These are phyloP conservation scores for Ophiostoma sp. DNA, from an alignment of 2,329 filamentous ascomycete genomes.

Conservation along the genomic window DNA sequence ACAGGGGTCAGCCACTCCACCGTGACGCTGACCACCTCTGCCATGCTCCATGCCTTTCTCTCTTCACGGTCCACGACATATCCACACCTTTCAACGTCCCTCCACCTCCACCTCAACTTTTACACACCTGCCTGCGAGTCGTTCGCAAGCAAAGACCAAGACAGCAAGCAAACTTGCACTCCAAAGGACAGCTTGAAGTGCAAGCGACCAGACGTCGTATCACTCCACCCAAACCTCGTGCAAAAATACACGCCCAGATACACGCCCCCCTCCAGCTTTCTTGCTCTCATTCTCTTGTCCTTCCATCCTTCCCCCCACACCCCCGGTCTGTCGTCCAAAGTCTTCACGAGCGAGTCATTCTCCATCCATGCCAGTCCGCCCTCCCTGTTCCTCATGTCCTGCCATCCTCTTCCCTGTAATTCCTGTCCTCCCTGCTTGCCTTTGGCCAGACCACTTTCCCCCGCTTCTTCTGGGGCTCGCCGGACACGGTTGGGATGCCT, in stretches of 20 bases:
- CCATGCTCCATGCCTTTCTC: neutral
- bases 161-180: neutral
- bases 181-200: neutral
- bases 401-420: neutral
- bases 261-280: neutral
- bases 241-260: neutral
- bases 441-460: neutral
- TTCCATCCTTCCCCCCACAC: neutral
- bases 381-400: neutral
- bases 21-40: neutral
- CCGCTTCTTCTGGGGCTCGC: conserved; percentile 10
- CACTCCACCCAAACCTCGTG: neutral
- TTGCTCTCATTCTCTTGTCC: neutral
- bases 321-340: neutral
- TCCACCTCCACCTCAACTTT: neutral
- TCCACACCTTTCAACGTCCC: conserved; percentile 4
- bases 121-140: neutral
- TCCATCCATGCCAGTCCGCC: neutral
- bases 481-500: neutral
- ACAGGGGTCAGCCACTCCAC: neutral
- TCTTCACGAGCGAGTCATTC: conserved; percentile 15
- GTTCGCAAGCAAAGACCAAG: neutral
- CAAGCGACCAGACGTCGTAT: neutral
- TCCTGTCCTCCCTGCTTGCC: neutral
- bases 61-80: neutral